Conservation (phyloP, 2,329 filamentous ascomycete genomes). For the Lachnellula occidentalis region DNA sequence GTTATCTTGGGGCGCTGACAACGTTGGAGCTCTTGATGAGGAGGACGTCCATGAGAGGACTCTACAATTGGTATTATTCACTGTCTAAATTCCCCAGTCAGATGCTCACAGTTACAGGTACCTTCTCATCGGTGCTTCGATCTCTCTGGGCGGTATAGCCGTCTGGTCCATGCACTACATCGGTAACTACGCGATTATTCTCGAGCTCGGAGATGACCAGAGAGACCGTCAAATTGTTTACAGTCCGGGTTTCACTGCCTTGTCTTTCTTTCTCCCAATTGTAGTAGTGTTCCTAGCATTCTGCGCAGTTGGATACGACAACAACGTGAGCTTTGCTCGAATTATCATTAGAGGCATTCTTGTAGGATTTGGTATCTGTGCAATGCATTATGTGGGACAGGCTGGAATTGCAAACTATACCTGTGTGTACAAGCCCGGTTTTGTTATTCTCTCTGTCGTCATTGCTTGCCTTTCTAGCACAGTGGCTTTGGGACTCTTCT, state of each 20-base stretch:
- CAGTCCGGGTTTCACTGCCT: conserved; percentile 62
- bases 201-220: conserved; percentile 54
- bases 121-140: conserved; percentile 56
- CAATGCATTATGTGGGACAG: conserved; percentile 88
- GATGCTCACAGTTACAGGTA: conserved; percentile 39
- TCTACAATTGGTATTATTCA: conserved; percentile 59
- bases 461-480: conserved; percentile 71
- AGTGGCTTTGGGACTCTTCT: conserved; percentile 68
- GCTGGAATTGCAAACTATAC: conserved; percentile 73
- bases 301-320: conserved; percentile 57
- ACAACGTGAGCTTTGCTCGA: conserved; percentile 51
- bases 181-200: conserved; percentile 70
- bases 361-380: conserved; percentile 69
- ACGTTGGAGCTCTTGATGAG: conserved; percentile 79
- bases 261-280: conserved; percentile 78
- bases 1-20: conserved; percentile 69
- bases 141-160: conserved; percentile 68
- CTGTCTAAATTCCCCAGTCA: not conserved
- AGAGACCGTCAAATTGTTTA: conserved; percentile 66
- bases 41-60: conserved; percentile 61
- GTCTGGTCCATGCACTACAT: conserved; percentile 82
- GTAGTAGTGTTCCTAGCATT: conserved; percentile 69
- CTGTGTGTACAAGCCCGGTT: conserved; percentile 52
- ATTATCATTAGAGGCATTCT: conserved; percentile 60
- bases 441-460: conserved; percentile 59